These are phyloP conservation scores for Fragilaria crotonensis DNA, from an alignment of 108 stramenopile species.

Conservation along the genomic window DNA sequence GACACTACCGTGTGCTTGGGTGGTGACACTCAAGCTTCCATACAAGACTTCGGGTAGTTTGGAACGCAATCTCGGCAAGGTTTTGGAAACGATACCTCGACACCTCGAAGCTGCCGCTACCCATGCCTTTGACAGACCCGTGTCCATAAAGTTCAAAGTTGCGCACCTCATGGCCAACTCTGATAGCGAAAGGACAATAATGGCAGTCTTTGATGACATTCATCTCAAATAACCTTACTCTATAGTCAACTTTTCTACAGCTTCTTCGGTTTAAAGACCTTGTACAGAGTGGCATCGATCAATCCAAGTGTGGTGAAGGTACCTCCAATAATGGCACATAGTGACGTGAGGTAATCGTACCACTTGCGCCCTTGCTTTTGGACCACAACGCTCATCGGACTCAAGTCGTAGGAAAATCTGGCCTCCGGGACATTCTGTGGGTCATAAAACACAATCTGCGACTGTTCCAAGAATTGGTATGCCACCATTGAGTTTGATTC, in stretches of 20 bases:
- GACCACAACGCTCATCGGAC: slow-evolving; percentile 87
- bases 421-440: slow-evolving; percentile 78
- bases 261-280: slow-evolving; percentile 88
- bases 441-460: slow-evolving; percentile 76
- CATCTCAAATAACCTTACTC: background rate
- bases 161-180: slow-evolving; percentile 54
- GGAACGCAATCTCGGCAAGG: slow-evolving; percentile 16
- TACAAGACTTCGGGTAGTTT: slow-evolving; percentile 36
- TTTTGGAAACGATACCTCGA: slow-evolving; percentile 10
- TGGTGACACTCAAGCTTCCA: slow-evolving; percentile 45
- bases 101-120: slow-evolving; percentile 16
- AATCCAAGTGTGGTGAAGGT: slow-evolving; percentile 97
- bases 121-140: background rate
- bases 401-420: slow-evolving; percentile 82
- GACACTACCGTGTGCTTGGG: slow-evolving; percentile 21
- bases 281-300: slow-evolving; percentile 88
- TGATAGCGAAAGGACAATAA: slow-evolving; percentile 32
- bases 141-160: slow-evolving; percentile 15
- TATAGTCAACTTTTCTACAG: no score
- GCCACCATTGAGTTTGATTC: slow-evolving; percentile 43
- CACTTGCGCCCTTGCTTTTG: slow-evolving; percentile 70
- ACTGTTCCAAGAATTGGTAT: slow-evolving; percentile 83
- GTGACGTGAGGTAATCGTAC: slow-evolving; percentile 94
- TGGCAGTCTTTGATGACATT: slow-evolving; percentile 25
- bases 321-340: slow-evolving; percentile 96